Percentiles rank a stretch among this genome's conserved stretches.
These are phyloP conservation scores for Suhomyces pyralidae DNA, from an alignment of 805 yeast species.

Conservation along the genomic window DNA sequence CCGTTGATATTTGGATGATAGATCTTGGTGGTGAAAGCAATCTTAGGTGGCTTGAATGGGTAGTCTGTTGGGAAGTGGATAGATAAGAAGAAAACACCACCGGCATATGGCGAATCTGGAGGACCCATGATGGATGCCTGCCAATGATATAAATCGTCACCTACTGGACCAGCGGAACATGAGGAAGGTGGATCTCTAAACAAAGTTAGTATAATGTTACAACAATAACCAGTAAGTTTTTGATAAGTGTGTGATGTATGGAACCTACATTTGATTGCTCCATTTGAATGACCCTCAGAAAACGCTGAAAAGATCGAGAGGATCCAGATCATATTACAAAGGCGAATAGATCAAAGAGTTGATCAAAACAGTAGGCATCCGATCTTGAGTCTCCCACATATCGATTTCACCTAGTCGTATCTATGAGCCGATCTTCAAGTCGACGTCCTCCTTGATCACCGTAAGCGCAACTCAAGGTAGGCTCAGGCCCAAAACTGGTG, in stretches of 20 bases:
- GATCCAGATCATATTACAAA: neutral
- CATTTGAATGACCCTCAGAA: neutral
- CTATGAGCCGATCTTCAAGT: neutral
- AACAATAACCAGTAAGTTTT: neutral
- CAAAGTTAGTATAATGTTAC: conserved; percentile 8
- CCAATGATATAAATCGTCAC: conserved; percentile 98
- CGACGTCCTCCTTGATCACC: neutral
- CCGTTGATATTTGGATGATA: conserved; percentile 97
- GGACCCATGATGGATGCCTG: conserved; percentile 99
- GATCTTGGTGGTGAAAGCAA: conserved; percentile 85
- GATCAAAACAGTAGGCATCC: neutral
- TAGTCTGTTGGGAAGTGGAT: conserved; percentile 99
- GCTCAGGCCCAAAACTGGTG: neutral
- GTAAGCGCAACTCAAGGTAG: neutral
- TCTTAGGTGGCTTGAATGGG: conserved; percentile 97
- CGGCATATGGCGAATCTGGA: conserved; percentile 82
- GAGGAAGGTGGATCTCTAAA: conserved; percentile 96
- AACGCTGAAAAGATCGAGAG: neutral
- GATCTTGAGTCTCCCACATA: neutral
- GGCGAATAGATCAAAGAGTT: neutral
- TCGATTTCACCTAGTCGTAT: neutral
- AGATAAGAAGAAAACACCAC: conserved; percentile 93
- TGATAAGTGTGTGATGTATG: neutral
- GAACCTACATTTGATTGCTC: neutral
- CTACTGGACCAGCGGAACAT: conserved; percentile 98